Evolutionary conservation across 495 filamentous ascomycete species (phyloP).

Genomic region (Aspergillus coremiiformis): DNA sequence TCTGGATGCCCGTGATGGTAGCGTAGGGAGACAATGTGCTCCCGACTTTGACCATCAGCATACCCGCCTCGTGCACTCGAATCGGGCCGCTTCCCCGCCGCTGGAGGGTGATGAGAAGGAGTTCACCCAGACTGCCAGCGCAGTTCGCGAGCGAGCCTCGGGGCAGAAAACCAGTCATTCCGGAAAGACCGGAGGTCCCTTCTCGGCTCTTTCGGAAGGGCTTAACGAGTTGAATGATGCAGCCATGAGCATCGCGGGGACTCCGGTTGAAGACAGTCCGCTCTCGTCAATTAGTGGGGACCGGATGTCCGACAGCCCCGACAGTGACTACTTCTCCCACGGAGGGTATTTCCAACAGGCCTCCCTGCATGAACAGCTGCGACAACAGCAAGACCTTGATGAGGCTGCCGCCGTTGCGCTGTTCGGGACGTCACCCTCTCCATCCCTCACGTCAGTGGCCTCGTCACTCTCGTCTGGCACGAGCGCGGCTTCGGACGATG

Average conservation of each 20-base stretch:
- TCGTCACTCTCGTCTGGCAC: constrained; percentile 45
- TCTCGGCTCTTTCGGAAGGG: constrained; percentile 33
- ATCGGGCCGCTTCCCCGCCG: constrained; percentile 71
- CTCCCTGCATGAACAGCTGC: constrained; percentile 13
- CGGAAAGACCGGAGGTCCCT: constrained; percentile 19
- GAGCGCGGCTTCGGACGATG: constrained; percentile 31
- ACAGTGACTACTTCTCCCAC: constrained; percentile 39
- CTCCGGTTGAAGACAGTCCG: constrained; percentile 30
- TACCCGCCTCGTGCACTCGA: constrained; percentile 49
- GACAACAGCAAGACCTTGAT: constrained; percentile 25
- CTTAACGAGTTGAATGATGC: constrained; percentile 28
- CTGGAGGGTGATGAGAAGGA: constrained; percentile 94
- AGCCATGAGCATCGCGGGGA: constrained; percentile 23
- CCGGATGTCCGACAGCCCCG: constrained; percentile 32
- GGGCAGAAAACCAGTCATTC: constrained; percentile 41
- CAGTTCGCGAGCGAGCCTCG: constrained; percentile 68
- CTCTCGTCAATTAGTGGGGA: constrained; percentile 29
- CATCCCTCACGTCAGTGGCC: constrained; percentile 39
- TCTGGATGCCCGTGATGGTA: constrained; percentile 31
- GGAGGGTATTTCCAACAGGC: constrained; percentile 19
- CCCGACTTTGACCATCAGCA: constrained; percentile 43
- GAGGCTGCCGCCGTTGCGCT: constrained; percentile 33
- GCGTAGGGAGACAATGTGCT: constrained; percentile 48
- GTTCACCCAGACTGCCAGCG: constrained; percentile 89
- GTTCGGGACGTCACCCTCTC: constrained; percentile 41